These are phyloP conservation scores for Takakia lepidozioides DNA, from an alignment of 225 moss, liverwort and hornwort genomes.

Conservation along the genomic window DNA sequence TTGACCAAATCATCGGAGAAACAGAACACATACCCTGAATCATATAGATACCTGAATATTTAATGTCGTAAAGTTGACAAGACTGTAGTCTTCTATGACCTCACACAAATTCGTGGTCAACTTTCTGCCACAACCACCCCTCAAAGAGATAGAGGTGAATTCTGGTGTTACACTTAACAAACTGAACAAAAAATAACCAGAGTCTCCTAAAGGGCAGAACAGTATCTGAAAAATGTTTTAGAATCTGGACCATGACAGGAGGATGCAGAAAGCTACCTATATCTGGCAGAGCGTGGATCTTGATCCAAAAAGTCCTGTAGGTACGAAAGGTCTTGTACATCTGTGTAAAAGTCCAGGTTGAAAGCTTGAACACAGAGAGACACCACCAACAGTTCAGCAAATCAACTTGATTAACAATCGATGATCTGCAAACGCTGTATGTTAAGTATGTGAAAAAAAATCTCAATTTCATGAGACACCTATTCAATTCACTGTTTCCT, in stretches of 20 bases:
- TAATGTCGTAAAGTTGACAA: conserved; percentile 90
- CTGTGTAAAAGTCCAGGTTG: conserved; percentile 96
- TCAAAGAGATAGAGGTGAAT: too few relatives aligned
- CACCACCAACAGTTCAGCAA: background rate
- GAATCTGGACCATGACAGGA: too few relatives aligned
- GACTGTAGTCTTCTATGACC: conserved; percentile 90
- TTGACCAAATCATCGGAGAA: too few relatives aligned
- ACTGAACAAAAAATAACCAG: background rate
- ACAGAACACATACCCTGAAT: too few relatives aligned
- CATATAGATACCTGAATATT: conserved; percentile 99
- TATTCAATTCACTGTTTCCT: too few relatives aligned
- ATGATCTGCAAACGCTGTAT: too few relatives aligned
- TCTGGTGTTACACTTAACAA: background rate
- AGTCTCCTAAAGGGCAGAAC: background rate
- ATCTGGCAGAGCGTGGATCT: conserved; percentile 63
- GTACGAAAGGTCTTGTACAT: conserved; percentile 90
- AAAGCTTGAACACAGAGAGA: conserved; percentile 48
- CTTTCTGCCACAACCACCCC: conserved; percentile 47
- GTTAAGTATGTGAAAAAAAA: too few relatives aligned
- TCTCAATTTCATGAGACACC: too few relatives aligned
- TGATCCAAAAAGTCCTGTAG: conserved; percentile 64
- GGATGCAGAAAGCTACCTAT: conserved; percentile 35
- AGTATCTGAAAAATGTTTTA: background rate
- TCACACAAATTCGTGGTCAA: conserved; percentile 91
- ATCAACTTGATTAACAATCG: too few relatives aligned